Conservation (phyloP, 1,284 basidiomycete genomes). For the Schizophyllum amplum region DNA sequence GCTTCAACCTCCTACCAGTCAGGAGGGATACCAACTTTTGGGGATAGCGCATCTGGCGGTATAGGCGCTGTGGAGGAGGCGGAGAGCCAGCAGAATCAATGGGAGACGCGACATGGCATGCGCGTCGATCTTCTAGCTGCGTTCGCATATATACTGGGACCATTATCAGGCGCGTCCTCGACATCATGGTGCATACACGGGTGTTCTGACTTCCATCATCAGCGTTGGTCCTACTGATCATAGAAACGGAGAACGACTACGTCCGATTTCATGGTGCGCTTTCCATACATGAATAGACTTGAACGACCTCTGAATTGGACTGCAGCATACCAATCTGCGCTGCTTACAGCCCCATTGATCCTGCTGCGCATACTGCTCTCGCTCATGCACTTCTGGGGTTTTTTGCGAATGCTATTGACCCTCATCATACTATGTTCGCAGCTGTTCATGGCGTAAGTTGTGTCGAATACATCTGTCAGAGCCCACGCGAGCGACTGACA, state of each 20-base stretch:
- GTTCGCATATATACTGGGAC: slow-evolving; percentile 63
- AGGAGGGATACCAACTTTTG: slow-evolving; percentile 55
- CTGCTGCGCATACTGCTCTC: slow-evolving; percentile 53
- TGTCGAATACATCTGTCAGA: slow-evolving; percentile 10
- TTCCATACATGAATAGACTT: neutral
- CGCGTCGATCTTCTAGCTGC: slow-evolving; percentile 68
- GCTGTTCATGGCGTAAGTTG: slow-evolving; percentile 51
- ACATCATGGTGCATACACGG: neutral
- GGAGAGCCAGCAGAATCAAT: slow-evolving; percentile 48
- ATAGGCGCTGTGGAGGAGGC: slow-evolving; percentile 32
- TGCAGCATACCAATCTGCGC: slow-evolving; percentile 72
- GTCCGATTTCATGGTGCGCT: slow-evolving; percentile 75
- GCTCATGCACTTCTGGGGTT: slow-evolving; percentile 39
- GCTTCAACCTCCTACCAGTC: slow-evolving; percentile 53
- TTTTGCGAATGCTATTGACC: slow-evolving; percentile 39
- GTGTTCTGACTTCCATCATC: slow-evolving; percentile 5
- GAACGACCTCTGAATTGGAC: slow-evolving; percentile 1
- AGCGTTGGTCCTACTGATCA: slow-evolving; percentile 64
- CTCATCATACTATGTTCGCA: slow-evolving; percentile 32
- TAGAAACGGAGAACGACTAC: slow-evolving; percentile 75
- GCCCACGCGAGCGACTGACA: slow-evolving; percentile 2
- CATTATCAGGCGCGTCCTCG: slow-evolving; percentile 54
- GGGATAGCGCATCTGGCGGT: slow-evolving; percentile 35
- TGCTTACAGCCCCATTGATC: slow-evolving; percentile 61
- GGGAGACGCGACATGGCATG: slow-evolving; percentile 66